Conservation (phyloP, 2,329 filamentous ascomycete genomes). For the Aspergillus latus region DNA sequence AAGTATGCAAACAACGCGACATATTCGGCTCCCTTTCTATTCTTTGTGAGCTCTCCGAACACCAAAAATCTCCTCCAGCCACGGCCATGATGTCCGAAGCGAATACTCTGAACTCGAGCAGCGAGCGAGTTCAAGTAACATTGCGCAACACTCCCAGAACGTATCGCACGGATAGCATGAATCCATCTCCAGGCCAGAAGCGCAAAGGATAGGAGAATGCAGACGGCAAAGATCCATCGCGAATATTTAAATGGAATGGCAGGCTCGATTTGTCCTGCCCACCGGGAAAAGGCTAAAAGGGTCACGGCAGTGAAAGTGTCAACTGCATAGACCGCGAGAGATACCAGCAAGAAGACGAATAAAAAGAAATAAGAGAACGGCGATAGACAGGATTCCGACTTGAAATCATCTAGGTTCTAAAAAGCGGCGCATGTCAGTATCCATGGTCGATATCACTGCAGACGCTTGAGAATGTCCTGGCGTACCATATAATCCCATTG, state of each 20-base stretch:
- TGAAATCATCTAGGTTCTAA: constrained; percentile 71
- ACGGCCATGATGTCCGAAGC: constrained; percentile 65
- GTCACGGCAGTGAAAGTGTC: constrained; percentile 94
- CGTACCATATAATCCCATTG: constrained; percentile 92
- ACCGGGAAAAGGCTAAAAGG: constrained; percentile 81
- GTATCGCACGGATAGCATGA: constrained; percentile 76
- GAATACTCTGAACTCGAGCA: constrained; percentile 77
- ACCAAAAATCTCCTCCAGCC: constrained; percentile 92
- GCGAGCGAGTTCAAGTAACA: constrained; percentile 89
- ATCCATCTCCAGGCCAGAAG: constrained; percentile 79
- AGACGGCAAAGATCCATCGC: constrained; percentile 92
- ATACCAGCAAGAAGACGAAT: constrained; percentile 75
- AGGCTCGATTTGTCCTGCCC: constrained; percentile 81
- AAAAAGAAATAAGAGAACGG: constrained; percentile 81
- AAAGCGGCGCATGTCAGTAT: constrained; percentile 12
- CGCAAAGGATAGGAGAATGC: constrained; percentile 86
- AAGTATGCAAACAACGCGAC: constrained; percentile 91
- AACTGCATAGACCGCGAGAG: constrained; percentile 79
- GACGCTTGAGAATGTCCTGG: not conserved
- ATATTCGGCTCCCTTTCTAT: constrained; percentile 86
- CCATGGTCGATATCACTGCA: not conserved
- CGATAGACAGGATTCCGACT: constrained; percentile 73
- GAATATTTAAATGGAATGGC: constrained; percentile 73
- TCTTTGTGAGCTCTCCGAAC: constrained; percentile 86
- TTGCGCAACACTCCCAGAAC: constrained; percentile 80